Evolutionary conservation across 768 basidiomycete species (phyloP).

Genomic region (Pisolithus orientalis): DNA sequence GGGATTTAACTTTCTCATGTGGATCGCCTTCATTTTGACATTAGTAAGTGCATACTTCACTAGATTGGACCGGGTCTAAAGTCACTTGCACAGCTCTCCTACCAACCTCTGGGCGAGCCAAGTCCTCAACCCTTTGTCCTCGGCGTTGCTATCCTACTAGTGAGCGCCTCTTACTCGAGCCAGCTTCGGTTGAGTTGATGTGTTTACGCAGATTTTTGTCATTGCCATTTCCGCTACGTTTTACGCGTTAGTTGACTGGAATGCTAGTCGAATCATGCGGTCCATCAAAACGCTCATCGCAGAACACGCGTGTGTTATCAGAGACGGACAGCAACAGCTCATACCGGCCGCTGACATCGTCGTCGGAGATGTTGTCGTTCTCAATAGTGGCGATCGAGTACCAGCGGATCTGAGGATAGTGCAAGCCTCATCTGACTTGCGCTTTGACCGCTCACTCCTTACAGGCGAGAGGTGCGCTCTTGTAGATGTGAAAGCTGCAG

Average conservation of each 20-base stretch:
- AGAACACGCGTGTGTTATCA: constrained; percentile 52
- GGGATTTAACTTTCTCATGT: constrained; percentile 52
- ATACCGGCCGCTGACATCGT: constrained; percentile 51
- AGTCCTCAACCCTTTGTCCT: constrained; percentile 37
- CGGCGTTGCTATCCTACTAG: constrained; percentile 45
- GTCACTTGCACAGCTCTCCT: constrained; percentile 37
- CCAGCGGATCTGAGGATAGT: constrained; percentile 57
- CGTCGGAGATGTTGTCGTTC: constrained; percentile 49
- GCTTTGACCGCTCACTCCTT: constrained; percentile 47
- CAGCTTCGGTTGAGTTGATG: neutral
- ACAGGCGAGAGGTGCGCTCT: constrained; percentile 39
- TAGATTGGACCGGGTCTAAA: neutral
- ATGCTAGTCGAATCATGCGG: constrained; percentile 44
- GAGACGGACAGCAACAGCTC: constrained; percentile 42
- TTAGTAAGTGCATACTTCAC: constrained; percentile 23
- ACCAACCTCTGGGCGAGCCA: constrained; percentile 41
- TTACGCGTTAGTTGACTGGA: constrained; percentile 47
- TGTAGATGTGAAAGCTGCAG: neutral
- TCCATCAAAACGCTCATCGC: constrained; percentile 56
- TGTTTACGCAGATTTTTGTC: constrained; percentile 32
- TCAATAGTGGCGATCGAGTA: constrained; percentile 49
- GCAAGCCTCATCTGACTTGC: constrained; percentile 43
- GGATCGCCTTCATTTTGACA: constrained; percentile 47
- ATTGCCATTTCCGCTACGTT: constrained; percentile 38
- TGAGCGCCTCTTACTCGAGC: constrained; percentile 23